Base-by-base conservation (phyloP, 2,329 filamentous ascomycete species). In the Mycocentrospora acerina region DNA sequence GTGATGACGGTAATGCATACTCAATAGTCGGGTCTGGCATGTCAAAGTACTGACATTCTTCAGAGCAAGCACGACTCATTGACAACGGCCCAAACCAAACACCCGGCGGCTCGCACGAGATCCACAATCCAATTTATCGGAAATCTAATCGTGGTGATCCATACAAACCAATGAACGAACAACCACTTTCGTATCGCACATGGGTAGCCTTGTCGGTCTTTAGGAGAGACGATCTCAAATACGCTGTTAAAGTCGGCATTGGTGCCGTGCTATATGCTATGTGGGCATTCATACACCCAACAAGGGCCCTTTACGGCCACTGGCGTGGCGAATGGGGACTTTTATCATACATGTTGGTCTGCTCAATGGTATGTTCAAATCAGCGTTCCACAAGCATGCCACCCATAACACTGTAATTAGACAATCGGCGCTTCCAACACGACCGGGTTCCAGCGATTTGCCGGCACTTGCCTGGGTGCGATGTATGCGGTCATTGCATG, bases 291-390 rank as follows among this genome's bases (percentile, higher is more conserved):
- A 78, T 96, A 24, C 79, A 83, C 1, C 72, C 78, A 7, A 95
- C 90, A 2, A 77, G 90, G 35, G 86, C 87, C 0, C 77, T 86
- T 14, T 98, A 96, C 64, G 78, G 82, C 35, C 85, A 85, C 57
- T 97, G 90, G 89, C 79, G 91, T 63, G 91, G 91, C 19, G 93
- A 98, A 75, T 98, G 93, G 93, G 93, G 93, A 15, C 76, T 98
- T 2, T 68, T 98, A 38, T 95, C 90, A 0, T 97, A 95, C 72
- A 97, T 97, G 91, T 83, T 97, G 60, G 93, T 98, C 16, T 95
- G 90, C 62, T 90, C 88, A 25, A 97, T 96, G 90, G 59, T 62
- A 48, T 10, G 59, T 44, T 14, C 10, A 16, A 31, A n/a, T 25
- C 14, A 8, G 32, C 5, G 14, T 13, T 19, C 12, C 7, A 15